These are phyloP conservation scores for Antitrichia curtipendula DNA, from an alignment of 225 moss, liverwort and hornwort genomes.

Conservation along the genomic window DNA sequence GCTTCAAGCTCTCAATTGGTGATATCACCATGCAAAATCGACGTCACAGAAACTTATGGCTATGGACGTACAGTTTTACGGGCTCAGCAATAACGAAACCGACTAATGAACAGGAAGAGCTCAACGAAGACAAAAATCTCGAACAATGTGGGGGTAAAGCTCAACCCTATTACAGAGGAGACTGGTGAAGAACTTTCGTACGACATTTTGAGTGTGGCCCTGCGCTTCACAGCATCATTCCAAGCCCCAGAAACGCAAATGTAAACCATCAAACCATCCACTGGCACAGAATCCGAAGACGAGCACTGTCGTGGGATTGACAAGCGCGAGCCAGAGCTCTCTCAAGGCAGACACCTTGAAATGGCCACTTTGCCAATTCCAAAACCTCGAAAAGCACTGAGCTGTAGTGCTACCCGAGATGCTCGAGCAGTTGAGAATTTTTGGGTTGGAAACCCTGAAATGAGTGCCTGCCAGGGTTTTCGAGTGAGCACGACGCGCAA, in stretches of 20 bases:
- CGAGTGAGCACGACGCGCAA: background rate
- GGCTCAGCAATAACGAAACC: background rate
- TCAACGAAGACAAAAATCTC: background rate
- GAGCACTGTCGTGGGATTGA: background rate
- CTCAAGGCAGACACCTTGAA: background rate
- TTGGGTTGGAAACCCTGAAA: background rate
- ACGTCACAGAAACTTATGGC: background rate
- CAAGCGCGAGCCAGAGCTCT: background rate
- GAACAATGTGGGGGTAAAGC: background rate
- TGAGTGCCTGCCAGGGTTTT: background rate
- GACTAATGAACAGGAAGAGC: background rate
- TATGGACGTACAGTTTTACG: background rate
- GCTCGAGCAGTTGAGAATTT: background rate
- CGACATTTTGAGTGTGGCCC: background rate
- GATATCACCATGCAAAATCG: background rate
- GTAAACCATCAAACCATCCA: background rate
- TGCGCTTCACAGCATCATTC: background rate
- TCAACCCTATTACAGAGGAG: background rate
- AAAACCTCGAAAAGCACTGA: background rate
- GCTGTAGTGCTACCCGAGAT: background rate
- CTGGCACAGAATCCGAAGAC: background rate
- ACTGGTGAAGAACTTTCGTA: background rate
- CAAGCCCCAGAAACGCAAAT: background rate
- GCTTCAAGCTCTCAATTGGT: background rate
- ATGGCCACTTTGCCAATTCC: background rate